Conservation (phyloP, 441 rosid species). For the Corymbia citriodora region DNA sequence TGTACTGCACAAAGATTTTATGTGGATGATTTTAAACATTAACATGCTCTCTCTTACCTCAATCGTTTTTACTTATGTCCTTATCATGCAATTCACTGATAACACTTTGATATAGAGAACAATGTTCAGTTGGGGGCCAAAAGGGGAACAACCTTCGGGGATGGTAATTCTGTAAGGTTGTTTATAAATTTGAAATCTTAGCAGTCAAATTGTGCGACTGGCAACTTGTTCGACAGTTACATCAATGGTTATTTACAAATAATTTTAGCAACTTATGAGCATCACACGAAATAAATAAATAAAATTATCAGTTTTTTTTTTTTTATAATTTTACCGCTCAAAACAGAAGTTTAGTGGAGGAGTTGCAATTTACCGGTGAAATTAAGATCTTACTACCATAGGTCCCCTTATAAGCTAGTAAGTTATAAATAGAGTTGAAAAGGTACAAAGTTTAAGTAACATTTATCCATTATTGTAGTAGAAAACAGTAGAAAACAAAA, state of each 20-base stretch:
- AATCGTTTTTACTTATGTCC: neutral
- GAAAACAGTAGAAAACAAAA: neutral
- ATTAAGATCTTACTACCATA: neutral
- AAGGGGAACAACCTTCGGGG: neutral
- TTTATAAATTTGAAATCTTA: neutral
- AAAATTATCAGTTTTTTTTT: too few species aligned
- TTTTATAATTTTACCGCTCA: neutral
- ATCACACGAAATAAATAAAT: neutral
- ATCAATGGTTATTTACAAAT: neutral
- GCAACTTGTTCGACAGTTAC: neutral
- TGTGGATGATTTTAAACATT: neutral
- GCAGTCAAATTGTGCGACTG: neutral
- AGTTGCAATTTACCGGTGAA: neutral
- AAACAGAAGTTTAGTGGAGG: neutral
- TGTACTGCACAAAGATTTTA: neutral
- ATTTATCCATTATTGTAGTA: neutral
- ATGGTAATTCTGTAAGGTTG: neutral
- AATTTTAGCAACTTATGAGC: neutral
- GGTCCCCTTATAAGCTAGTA: neutral
- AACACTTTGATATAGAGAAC: neutral
- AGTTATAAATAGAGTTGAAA: neutral
- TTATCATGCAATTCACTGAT: neutral
- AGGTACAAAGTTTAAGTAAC: neutral
- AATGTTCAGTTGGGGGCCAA: neutral
- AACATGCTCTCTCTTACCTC: neutral